Evolutionary conservation across 768 basidiomycete genomes (phyloP), one percentile per base, ranked within the genome.

Genomic region (Auricularia auricula-judae): DNA sequence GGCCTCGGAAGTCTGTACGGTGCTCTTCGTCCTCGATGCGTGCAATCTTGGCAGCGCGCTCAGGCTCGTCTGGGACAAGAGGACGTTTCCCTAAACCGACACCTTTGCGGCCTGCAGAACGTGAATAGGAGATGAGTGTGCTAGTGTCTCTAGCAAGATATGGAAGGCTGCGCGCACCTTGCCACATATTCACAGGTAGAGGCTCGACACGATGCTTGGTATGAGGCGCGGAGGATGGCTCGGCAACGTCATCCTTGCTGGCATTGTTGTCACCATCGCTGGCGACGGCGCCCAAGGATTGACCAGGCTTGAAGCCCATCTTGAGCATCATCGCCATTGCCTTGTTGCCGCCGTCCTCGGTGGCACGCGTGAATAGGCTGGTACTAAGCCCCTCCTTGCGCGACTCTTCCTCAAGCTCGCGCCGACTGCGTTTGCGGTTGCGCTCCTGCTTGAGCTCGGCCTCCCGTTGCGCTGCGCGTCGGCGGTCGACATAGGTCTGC

Each of bases 251-350:
- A 5, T 62, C 63, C 47, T 51, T 51, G 10, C 11, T 12, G 1
- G 33, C 56, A 8, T 29, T 35, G 56, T 59, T 29, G 29, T 59
- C 23, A 29, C 33, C 56, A 8, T 59, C 56, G 23, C 14, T 4
- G 29, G 23, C 56, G 56, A 12, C 14, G 7, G n/a, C n/a, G 18
- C 91, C 91, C 35, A 93, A 79, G 14, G 89, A 80, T 72, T 92
- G 85, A 16, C 92, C 92, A 2, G 89, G 85, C 75, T 87, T 88
- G 78, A 91, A 94, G 1, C 92, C 92, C 92, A 93, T 93, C 76
- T 89, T 93, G 82, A 89, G 85, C 92, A 94, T 94, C 78, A 94
- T 93, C 16, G 83, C 81, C 63, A 93, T 77, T 7, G 91, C 92
- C 72, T 92, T 93, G 77, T 83, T 92, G 53, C 81, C 79, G 66